Evolutionary conservation across 257 asterid genomes (phyloP).

Genomic region (Phtheirospermum japonicum): DNA sequence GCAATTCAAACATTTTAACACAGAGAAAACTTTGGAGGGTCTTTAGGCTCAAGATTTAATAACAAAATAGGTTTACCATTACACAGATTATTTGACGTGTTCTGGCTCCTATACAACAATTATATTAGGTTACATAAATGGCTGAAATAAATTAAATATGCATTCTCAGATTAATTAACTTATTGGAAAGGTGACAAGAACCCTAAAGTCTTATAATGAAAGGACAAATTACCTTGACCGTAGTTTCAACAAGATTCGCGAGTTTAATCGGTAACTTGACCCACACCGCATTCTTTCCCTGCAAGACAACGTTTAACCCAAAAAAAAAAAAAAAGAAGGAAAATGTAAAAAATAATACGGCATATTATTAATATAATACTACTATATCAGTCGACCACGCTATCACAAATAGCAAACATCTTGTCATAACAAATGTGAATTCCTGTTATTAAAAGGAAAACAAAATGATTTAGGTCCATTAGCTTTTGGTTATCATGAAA

Average conservation of each 20-base stretch:
- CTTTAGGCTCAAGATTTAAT: conserved; percentile 1
- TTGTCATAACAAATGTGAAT: too few species aligned
- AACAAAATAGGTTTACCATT: not conserved
- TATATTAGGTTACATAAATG: not conserved
- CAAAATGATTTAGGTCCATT: too few species aligned
- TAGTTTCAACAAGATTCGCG: conserved; percentile 57
- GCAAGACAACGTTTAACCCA: conserved; percentile 24
- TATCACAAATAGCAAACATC: too few species aligned
- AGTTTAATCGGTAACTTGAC: conserved; percentile 59
- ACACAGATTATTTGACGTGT: conserved; percentile 1
- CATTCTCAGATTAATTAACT: conserved; percentile 3
- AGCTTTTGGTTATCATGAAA: too few species aligned
- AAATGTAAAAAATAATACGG: not conserved
- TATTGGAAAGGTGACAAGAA: conserved; percentile 6
- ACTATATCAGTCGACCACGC: too few species aligned
- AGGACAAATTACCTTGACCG: conserved; percentile 48
- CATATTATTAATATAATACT: not conserved
- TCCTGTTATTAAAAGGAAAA: too few species aligned
- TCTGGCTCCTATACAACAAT: conserved; percentile 5
- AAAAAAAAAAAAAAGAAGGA: not conserved
- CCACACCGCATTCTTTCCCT: conserved; percentile 89
- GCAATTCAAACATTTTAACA: not conserved
- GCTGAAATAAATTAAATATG: not conserved
- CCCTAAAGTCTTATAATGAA: not conserved
- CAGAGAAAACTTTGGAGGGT: not conserved